Evolutionary conservation across 192 early-diverging fungal species (phyloP).

Genomic region (Chytriomyces confervae): DNA sequence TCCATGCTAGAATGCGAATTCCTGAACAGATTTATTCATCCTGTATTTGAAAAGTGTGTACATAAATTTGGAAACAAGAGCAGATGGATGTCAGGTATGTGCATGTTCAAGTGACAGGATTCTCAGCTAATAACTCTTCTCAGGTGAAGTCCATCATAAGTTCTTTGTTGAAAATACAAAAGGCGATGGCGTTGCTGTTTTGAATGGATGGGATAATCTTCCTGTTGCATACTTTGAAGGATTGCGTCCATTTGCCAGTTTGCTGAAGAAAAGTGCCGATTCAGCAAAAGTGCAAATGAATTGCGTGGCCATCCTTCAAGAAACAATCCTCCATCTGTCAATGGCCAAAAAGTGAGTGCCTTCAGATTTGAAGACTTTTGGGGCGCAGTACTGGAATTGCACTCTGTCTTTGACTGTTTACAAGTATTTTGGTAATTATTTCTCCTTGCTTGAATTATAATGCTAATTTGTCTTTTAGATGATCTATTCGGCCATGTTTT

Average conservation of each 20-base stretch:
- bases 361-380: background rate
- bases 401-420: background rate
- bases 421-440: constrained; percentile 3
- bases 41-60: background rate
- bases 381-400: constrained; percentile 1
- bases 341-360: constrained; percentile 1
- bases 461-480: background rate
- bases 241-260: background rate
- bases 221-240: constrained; percentile 15
- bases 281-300: constrained; percentile 10
- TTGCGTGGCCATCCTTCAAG: constrained; percentile 8
- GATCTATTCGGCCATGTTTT: background rate
- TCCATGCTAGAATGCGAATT: constrained; percentile 1
- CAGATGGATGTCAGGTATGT: background rate
- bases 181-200: constrained; percentile 1
- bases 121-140: background rate
- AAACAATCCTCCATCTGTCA: constrained; percentile 1
- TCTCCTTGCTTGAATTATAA: background rate
- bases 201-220: constrained; percentile 1
- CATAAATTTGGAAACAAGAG: background rate
- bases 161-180: constrained; percentile 18
- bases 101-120: background rate
- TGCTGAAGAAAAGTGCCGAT: background rate
- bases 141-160: constrained; percentile 8
- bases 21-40: constrained; percentile 2